Percentiles rank a stretch among this genome's conserved stretches.
phyloP scores from a whole-genome alignment of 768 basidiomycete species.

The Lactifluus echinatus region DNA sequence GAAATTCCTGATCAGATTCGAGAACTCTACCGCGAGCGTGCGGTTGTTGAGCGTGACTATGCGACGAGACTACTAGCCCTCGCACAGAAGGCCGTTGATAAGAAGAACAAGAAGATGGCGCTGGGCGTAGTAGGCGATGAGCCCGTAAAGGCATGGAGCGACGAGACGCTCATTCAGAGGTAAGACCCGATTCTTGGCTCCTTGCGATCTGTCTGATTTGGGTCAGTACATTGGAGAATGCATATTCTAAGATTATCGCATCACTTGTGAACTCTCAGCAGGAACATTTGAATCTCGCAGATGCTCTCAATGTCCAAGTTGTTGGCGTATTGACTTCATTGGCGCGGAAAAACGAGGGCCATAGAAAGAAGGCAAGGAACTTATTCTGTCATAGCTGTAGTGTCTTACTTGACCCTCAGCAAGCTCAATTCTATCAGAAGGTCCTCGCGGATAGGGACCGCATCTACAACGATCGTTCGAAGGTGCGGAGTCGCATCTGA shows the following conservation, averaged over 20 bases:
- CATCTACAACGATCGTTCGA: conserved; percentile 55
- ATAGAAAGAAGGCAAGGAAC: conserved; percentile 53
- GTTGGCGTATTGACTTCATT: conserved; percentile 53
- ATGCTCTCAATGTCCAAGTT: conserved; percentile 49
- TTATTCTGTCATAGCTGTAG: background rate
- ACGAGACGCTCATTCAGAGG: conserved; percentile 48
- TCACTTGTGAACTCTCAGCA: conserved; percentile 54
- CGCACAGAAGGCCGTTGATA: conserved; percentile 59
- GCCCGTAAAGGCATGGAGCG: conserved; percentile 55
- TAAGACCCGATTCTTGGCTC: conserved; percentile 20
- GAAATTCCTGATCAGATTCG: conserved; percentile 43
- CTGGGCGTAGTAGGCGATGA: conserved; percentile 55
- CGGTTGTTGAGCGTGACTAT: conserved; percentile 69
- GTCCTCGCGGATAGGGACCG: conserved; percentile 63
- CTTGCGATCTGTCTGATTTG: background rate
- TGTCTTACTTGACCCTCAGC: conserved; percentile 32
- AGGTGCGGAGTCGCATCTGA: conserved; percentile 38
- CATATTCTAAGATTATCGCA: conserved; percentile 57
- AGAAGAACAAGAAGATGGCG: conserved; percentile 51
- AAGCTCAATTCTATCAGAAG: conserved; percentile 63
- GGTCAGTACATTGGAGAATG: conserved; percentile 63
- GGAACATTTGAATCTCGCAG: conserved; percentile 61
- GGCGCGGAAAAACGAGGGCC: conserved; percentile 54
- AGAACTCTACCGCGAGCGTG: conserved; percentile 61
- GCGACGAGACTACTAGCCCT: conserved; percentile 60